phyloP scores from a whole-genome alignment of 1,284 basidiomycete species.

The Sporisorium iseilematis-ciliati region DNA sequence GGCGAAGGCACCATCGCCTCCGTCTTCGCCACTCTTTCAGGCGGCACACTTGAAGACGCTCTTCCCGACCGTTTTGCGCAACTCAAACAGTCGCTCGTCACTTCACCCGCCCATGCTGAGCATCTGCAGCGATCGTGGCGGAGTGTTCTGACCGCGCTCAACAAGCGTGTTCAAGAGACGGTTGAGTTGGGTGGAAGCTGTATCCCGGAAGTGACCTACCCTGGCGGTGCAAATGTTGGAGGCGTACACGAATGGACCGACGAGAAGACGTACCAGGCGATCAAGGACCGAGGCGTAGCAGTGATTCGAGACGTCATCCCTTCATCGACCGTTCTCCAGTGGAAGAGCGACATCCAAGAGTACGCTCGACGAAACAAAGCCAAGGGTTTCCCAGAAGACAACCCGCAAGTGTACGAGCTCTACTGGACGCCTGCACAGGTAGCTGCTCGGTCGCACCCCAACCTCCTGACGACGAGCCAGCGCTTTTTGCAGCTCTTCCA shows the following conservation, averaged over 20 bases:
- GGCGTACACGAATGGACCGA: slow-evolving; percentile 42
- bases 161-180: slow-evolving; percentile 27
- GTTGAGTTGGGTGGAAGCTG: slow-evolving; percentile 13
- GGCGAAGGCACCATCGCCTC: slow-evolving; percentile 55
- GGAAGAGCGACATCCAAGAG: slow-evolving; percentile 48
- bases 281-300: slow-evolving; percentile 52
- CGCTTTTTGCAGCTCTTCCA: slow-evolving; percentile 54
- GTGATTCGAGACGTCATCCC: slow-evolving; percentile 56
- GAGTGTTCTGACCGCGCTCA: slow-evolving; percentile 35
- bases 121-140: slow-evolving; percentile 44
- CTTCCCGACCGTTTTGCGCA: slow-evolving; percentile 51
- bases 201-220: slow-evolving; percentile 49
- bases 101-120: slow-evolving; percentile 22
- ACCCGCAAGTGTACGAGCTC: slow-evolving; percentile 61
- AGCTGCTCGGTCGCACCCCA: slow-evolving; percentile 47
- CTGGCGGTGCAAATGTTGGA: slow-evolving; percentile 10
- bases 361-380: slow-evolving; percentile 50
- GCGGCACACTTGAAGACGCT: slow-evolving; percentile 49
- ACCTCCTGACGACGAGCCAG: slow-evolving; percentile 40
- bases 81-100: slow-evolving; percentile 48
- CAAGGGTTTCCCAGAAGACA: slow-evolving; percentile 56
- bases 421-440: slow-evolving; percentile 58
- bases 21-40: slow-evolving; percentile 57
- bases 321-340: slow-evolving; percentile 24
- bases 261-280: slow-evolving; percentile 22